These are phyloP conservation scores for Kodamaea ohmeri DNA, from an alignment of 1,139 yeast genomes.

Conservation along the genomic window DNA sequence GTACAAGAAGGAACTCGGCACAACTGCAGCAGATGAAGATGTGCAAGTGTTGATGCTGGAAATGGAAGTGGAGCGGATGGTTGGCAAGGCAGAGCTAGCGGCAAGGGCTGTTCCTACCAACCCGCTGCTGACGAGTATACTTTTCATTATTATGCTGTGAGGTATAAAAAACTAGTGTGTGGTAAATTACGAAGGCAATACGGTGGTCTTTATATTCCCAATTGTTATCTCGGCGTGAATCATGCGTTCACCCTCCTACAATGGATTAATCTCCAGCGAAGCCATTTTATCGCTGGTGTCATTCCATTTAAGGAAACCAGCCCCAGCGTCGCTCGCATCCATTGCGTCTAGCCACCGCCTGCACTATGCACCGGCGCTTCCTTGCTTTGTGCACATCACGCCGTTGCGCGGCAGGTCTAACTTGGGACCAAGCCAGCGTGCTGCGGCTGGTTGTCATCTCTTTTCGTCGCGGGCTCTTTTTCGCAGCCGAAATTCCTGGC, in stretches of 20 bases:
- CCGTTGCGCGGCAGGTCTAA: neutral
- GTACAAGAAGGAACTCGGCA: slow-evolving; percentile 29
- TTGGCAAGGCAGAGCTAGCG: slow-evolving; percentile 25
- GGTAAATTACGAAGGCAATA: too few relatives aligned
- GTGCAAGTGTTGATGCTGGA: slow-evolving; percentile 23
- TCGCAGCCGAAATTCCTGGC: too few relatives aligned
- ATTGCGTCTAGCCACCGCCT: neutral
- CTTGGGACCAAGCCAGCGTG: neutral
- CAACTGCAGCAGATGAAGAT: slow-evolving; percentile 17
- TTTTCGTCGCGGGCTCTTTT: neutral
- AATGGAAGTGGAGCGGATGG: slow-evolving; percentile 30
- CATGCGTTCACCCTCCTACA: neutral
- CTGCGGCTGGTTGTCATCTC: neutral
- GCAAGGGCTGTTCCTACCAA: slow-evolving; percentile 18
- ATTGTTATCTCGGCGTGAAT: neutral
- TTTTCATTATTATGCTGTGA: slow-evolving; percentile 10
- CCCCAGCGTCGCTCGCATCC: slow-evolving; percentile 1
- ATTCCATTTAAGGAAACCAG: neutral
- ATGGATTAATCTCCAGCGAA: neutral
- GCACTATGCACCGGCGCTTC: too few relatives aligned
- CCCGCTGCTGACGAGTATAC: slow-evolving; percentile 8
- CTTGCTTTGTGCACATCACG: too few relatives aligned
- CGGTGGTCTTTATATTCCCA: too few relatives aligned
- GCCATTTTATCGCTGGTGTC: neutral
- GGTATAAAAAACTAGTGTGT: too few relatives aligned